Conservation (phyloP, 208 protist genomes). For the Herpetomonas muscarum region DNA sequence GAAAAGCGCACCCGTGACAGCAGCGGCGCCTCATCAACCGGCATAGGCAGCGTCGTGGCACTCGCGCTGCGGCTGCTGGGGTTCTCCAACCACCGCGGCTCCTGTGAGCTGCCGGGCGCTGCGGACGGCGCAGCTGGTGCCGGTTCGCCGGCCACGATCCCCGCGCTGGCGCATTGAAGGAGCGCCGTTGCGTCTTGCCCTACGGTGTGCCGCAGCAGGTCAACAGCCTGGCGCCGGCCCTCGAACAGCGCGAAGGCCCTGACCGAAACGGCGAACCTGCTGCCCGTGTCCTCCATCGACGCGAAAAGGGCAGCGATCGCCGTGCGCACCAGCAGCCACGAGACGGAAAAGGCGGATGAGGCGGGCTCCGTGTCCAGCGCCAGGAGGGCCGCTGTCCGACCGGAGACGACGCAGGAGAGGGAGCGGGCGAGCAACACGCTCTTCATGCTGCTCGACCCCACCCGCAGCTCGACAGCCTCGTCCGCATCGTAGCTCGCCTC, state of each 20-base stretch:
- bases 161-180: background rate
- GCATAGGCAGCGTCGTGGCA: background rate
- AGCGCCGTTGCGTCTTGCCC: background rate
- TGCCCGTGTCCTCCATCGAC: constrained; percentile 13
- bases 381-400: constrained; percentile 29
- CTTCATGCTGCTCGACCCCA: constrained; percentile 17
- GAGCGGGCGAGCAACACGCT: constrained; percentile 18
- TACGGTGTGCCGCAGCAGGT: background rate
- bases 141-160: background rate
- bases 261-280: constrained; percentile 16
- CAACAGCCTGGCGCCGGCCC: constrained; percentile 6
- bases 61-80: background rate
- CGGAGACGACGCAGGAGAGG: constrained; percentile 25
- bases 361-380: constrained; percentile 29
- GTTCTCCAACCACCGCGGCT: background rate
- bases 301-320: constrained; percentile 27
- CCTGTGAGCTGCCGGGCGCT: background rate
- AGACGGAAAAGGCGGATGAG: constrained; percentile 19
- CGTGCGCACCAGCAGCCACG: constrained; percentile 33
- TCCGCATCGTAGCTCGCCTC: constrained; percentile 5
- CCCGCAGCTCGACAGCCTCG: constrained; percentile 25
- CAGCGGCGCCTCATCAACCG: background rate
- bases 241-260: constrained; percentile 25
- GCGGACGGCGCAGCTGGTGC: background rate
- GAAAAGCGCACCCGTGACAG: constrained; percentile 29